Evolutionary conservation across 2,329 filamentous ascomycete genomes (phyloP).

Genomic region (Fusarium subglutinans): DNA sequence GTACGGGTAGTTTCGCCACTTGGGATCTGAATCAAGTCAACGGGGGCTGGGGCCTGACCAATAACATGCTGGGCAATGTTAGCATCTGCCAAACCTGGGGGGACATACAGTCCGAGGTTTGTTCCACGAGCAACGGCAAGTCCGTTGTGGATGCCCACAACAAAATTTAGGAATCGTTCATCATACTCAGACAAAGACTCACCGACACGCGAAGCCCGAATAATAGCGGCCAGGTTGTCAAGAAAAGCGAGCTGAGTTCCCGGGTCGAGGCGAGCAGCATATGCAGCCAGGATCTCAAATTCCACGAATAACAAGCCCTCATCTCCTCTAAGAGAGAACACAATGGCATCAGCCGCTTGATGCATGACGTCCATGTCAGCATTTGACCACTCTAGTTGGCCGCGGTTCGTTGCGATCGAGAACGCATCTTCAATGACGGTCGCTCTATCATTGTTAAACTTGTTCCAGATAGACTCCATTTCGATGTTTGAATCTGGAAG

Average conservation of each 20-base stretch:
- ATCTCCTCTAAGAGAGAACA: neutral
- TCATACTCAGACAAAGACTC: neutral
- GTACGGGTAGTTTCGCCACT: too few species aligned
- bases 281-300: neutral
- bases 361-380: neutral
- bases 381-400: neutral
- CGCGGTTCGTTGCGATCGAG: neutral
- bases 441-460: neutral
- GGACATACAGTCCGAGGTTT: too few species aligned
- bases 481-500: too few species aligned
- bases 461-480: neutral
- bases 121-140: neutral
- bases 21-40: fast-evolving
- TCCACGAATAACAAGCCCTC: neutral
- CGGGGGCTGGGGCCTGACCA: fast-evolving
- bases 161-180: neutral
- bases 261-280: neutral
- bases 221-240: neutral
- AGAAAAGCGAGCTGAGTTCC: neutral
- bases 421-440: neutral
- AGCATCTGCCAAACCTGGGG: neutral
- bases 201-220: neutral
- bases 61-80: neutral
- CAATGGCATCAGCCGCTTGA: neutral
- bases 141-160: neutral